A percentile compares a stretch with the other conserved stretches of the same genome.
Evolutionary conservation across 306 rosid species (phyloP).

Genomic region (Mimosa pudica): DNA sequence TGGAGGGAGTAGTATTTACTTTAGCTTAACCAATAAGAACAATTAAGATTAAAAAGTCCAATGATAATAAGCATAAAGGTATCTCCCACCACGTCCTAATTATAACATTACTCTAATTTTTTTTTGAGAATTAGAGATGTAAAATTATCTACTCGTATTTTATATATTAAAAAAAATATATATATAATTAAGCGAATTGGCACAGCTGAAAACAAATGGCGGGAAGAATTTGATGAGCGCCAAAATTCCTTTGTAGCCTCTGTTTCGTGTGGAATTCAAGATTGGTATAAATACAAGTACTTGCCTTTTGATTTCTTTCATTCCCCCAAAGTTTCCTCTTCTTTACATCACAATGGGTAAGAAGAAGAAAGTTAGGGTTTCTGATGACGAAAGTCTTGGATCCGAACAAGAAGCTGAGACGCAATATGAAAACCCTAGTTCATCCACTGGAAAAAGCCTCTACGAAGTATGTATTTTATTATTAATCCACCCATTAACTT

Average conservation of each 20-base stretch:
- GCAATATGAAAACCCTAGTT: constrained; percentile 27
- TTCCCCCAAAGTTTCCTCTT: not conserved
- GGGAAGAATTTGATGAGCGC: constrained; percentile 39
- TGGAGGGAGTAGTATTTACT: too few species aligned
- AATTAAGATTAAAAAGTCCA: too few species aligned
- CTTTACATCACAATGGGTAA: constrained; percentile 49
- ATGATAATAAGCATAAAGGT: too few species aligned
- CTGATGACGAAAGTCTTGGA: constrained; percentile 47
- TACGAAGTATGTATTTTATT: constrained; percentile 51
- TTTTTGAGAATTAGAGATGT: too few species aligned
- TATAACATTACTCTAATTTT: too few species aligned
- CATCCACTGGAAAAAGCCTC: constrained; percentile 46
- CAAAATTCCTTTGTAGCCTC: not conserved
- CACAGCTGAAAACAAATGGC: constrained; percentile 20
- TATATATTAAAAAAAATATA: too few species aligned
- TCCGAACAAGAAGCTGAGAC: constrained; percentile 30
- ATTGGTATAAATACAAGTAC: not conserved
- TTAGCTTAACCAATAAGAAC: too few species aligned
- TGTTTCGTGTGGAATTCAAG: not conserved
- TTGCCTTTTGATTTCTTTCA: not conserved
- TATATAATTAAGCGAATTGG: too few species aligned
- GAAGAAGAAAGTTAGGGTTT: constrained; percentile 64
- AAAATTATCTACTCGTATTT: too few species aligned
- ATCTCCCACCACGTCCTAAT: too few species aligned
- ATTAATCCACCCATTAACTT: not conserved